Evolutionary conservation across 192 early-diverging fungal genomes (phyloP), one percentile per base, ranked within the genome.

Genomic region (Geranomyces variabilis): DNA sequence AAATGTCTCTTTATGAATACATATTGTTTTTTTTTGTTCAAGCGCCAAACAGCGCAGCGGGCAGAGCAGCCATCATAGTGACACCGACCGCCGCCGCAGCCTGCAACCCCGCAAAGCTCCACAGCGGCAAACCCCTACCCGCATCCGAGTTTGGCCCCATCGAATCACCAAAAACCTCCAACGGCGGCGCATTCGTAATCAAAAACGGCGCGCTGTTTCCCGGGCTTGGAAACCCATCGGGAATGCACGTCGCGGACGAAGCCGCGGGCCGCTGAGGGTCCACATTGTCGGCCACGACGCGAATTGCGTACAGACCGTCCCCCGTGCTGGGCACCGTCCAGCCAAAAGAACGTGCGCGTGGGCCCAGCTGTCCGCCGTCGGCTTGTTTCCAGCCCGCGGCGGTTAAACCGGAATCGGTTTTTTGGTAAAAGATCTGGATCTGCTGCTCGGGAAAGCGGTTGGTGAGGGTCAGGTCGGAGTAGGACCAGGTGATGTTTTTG

Each of bases 401-500:
- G 26, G 43, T 60, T 61, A 66, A 12, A 49, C 29, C 61, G 3
- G 28, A 1, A 44, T 53, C 62, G 0, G 69, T 34, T 19, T 34
- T 22, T 45, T 76, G 75, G 67, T 68, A 77, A 43, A 46, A 77
- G 55, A 77, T 19, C 30, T 46, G 5, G 12, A 77, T 43, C 12
- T 26, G 36, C 31, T 45, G 41, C 9, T 26, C 55, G 1, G 76
- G 76, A 66, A 63, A 77, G 43, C 55, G 71, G 33, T 9, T 6
- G 17, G 6, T 66, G 67, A 75, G 28, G 56, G 72, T 74, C 2
- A 69, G 36, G 43, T 47, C 60, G 24, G 19, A 59, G 76, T 75
- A 77, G 62, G 22, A 19, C 76, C 76, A 77, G 63, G 71, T 55
- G 29, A 77, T 60, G 71, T 75, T 74, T 30, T 75, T 64, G 48